Percentiles rank a stretch among this genome's conserved stretches.
Conservation (phyloP, 2,329 filamentous ascomycete species). For the Elsinoe australis region DNA sequence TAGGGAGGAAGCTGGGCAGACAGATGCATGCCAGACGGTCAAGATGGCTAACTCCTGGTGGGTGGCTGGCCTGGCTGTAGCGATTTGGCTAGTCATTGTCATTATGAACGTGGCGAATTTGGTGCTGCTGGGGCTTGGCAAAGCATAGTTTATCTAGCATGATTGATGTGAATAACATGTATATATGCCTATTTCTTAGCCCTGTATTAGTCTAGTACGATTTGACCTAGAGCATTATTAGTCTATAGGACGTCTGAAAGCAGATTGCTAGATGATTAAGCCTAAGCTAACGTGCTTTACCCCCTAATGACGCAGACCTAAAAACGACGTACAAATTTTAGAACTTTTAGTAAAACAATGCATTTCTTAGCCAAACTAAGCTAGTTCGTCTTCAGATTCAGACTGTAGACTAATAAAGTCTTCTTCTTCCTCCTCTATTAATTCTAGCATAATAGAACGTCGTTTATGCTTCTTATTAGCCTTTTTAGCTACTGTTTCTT, state of each 20-base stretch:
- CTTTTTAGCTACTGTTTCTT: background rate
- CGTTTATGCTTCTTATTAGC: background rate
- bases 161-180: too few species aligned
- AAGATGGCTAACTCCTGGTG: conserved; percentile 69
- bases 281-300: background rate
- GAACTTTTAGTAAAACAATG: too few species aligned
- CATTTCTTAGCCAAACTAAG: too few species aligned
- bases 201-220: too few species aligned
- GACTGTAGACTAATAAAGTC: background rate
- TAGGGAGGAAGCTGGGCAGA: conserved; percentile 10
- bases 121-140: conserved; percentile 55
- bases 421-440: background rate
- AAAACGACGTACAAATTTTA: too few species aligned
- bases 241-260: too few species aligned
- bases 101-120: conserved; percentile 73
- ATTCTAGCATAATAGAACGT: background rate
- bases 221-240: too few species aligned
- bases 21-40: too few species aligned
- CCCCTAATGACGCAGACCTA: background rate
- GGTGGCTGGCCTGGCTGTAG: conserved; percentile 48
- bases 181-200: too few species aligned
- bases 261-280: background rate
- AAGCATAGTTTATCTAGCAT: background rate
- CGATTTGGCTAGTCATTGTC: conserved; percentile 67
- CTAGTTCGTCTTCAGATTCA: background rate